Percentiles rank a stretch among this genome's conserved stretches.
phyloP scores from a whole-genome alignment of 179 eudicot species.

The Corrigiola litoralis region DNA sequence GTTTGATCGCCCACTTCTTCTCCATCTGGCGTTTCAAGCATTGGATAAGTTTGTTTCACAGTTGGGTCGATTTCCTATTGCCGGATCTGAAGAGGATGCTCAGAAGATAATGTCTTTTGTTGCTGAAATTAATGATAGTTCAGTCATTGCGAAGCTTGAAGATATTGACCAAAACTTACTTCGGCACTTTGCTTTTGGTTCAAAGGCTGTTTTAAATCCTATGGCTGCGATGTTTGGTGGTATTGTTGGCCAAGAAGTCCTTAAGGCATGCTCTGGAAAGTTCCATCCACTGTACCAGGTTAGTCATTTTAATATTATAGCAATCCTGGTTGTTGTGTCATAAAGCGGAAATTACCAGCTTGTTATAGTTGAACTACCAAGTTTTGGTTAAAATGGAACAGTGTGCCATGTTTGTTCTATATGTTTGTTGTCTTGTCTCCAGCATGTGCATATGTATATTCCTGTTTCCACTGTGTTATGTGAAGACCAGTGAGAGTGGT shows the following conservation, averaged over 20 bases:
- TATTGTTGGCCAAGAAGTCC: constrained; percentile 91
- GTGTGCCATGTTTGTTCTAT: no score
- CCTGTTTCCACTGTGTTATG: no score
- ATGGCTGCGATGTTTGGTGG: constrained; percentile 99
- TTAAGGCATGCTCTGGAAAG: constrained; percentile 98
- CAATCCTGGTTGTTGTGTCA: no score
- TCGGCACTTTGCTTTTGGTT: constrained; percentile 73
- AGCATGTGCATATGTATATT: no score
- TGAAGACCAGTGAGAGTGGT: no score
- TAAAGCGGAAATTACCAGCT: no score
- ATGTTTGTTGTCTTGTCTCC: no score
- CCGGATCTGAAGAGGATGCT: constrained; percentile 94
- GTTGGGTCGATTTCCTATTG: constrained; percentile 62
- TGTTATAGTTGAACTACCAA: no score
- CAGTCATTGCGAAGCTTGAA: constrained; percentile 53
- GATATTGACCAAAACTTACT: constrained; percentile 61
- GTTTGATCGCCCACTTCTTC: constrained; percentile 86
- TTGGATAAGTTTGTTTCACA: constrained; percentile 64
- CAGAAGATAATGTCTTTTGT: constrained; percentile 64
- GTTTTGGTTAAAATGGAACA: no score
- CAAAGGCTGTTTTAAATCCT: constrained; percentile 89
- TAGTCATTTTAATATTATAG: not conserved
- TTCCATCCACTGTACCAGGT: constrained; percentile 97
- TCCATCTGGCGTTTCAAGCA: constrained; percentile 89
- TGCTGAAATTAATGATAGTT: constrained; percentile 42